Base-by-base conservation (phyloP, 306 rosid species). In the Glycine latifolia region DNA sequence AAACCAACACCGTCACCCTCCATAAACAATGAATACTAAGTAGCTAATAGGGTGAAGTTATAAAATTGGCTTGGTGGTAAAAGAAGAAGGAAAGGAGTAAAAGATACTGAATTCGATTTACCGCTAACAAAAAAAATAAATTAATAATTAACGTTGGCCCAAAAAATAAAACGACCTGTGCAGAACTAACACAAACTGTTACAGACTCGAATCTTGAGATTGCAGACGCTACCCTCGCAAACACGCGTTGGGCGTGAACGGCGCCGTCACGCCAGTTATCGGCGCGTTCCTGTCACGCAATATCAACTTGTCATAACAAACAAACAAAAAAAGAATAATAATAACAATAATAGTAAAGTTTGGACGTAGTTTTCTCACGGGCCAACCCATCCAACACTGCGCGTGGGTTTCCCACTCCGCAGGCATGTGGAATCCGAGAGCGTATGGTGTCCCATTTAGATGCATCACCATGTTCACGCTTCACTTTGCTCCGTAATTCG, bases 301-400 rank as follows among this genome's bases (percentile, higher is more conserved):
- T 79, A 80, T 2, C 31, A 85, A 43, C 9, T 14, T 39, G 54
- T 47, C 37, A 47, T 5, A 6, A 17, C 17, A 10, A 35, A 16
- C 3, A 26, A 26, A 37, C 2, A 37, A 3, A 37, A 37, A 37
- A 52, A 11, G 5, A 67, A 46, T 9, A 4, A 15, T 7, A 15
- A 15, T 9, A 8, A 13, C 5, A 15, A 2, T 37, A 52, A n/a
- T 3, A 12, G 0, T 10, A 15, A 48, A 39, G 81, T 12, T 4
- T 37, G 77, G 43, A 53, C 39, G 13, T 6, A 6, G 26, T 11
- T 4, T 9, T 85, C 97, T 89, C 75, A 95, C 97, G n/a, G 98
- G 99, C 99, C 99, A 93, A 73, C 97, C 99, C 54, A 95, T 84
- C 99, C 99, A 95, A 76, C 94, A 88, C 54, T 86, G 92, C 3